Evolutionary conservation across 2,329 filamentous ascomycete species (phyloP), one percentile per base, ranked within the genome.

Genomic region (Scopulariopsis brevicaulis): DNA sequence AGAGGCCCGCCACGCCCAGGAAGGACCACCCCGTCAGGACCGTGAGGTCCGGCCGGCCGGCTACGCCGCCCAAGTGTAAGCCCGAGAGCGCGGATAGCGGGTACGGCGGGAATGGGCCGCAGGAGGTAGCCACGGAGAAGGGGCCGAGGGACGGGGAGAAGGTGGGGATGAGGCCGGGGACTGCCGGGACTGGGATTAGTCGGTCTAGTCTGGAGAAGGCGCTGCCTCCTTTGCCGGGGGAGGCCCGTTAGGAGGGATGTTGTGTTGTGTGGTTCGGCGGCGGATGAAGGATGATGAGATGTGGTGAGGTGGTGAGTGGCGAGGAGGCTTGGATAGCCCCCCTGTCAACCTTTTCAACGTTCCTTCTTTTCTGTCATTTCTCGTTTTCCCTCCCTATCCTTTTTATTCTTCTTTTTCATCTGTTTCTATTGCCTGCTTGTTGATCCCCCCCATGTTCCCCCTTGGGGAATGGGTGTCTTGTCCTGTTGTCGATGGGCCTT

Each of bases 151-250:
- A 25, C 25, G 61, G 65, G 50, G 66, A 67, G 52, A 62, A 63
- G 54, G 70, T 69, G 22, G 56, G 69, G 4, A 70, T 65, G 59
- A 14, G 24, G 14, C 28, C 10, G 3, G 64, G 73, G 50, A 69
- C 69, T 43, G 61, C 67, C 18, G 67, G n/a, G n/a, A n/a, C n/a
- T n/a, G n/a, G n/a, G n/a, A n/a, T 81, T 59, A 80, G 79, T 67
- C 76, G 76, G 53, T 78, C 81, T 48, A 84, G 81, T 62, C 70
- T 85, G 51, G 79, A 85, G 63, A 86, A 86, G 70, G 75, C 76
- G 12, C 67, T 85, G 53, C 83, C 82, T 7, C 79, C 81, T 3
- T 67, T 86, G 52, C 83, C 83, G 53, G 63, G 64, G 53, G 58
- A 61, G 35, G 55, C 57, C 53, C n/a, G 8, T 6, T 22, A 50